Base-by-base conservation (phyloP, 176 grass and related monocot species). In the Tillandsia leiboldiana region DNA sequence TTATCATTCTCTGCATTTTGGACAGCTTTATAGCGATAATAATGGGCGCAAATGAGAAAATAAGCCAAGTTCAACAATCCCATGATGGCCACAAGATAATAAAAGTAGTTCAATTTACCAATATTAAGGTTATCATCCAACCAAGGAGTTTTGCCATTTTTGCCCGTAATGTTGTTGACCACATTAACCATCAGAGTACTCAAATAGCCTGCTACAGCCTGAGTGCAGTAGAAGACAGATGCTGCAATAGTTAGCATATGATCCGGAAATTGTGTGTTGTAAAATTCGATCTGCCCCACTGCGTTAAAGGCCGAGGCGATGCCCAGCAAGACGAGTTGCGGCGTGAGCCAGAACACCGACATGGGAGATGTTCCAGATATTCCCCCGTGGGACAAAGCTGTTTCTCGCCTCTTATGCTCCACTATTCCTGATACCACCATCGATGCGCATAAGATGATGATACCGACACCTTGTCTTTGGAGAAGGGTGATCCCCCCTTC, bases 201-300 rank as follows among this genome's bases (percentile, higher is more conserved):
- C 10, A 89, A 13, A 65, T 89, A 89, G 72, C 17, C 77, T 33
- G 57, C 73, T 1, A 11, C 79, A 0, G 68, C 71, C 0, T 77
- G 48, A 57, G 74, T 82, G 63, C 75, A 77, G 42, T 49, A 69
- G 66, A 77, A 77, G 65, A 77, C 33, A 0, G 75, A 68, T 2
- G 12, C 28, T 1, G 33, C 78, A 15, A 79, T 63, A 9, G 82
- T 73, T 33, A 50, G 79, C 87, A 82, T 85, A 48, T 89, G 79
- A 0, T 82, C 79, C 5, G 79, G 87, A 75, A 89, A 89, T 56
- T 85, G 72, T 51, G 70, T 78, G 79, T 85, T 89, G 82, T 82
- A 89, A 75, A 89, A 89, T 76, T 82, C 79, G 29, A 79, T 26
- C 79, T 85, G 87, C 48, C 79, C 79, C 1, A 85, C 69, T 50